These are phyloP conservation scores for Syzygium oleosum DNA, from an alignment of 345 rosid genomes.

Conservation along the genomic window DNA sequence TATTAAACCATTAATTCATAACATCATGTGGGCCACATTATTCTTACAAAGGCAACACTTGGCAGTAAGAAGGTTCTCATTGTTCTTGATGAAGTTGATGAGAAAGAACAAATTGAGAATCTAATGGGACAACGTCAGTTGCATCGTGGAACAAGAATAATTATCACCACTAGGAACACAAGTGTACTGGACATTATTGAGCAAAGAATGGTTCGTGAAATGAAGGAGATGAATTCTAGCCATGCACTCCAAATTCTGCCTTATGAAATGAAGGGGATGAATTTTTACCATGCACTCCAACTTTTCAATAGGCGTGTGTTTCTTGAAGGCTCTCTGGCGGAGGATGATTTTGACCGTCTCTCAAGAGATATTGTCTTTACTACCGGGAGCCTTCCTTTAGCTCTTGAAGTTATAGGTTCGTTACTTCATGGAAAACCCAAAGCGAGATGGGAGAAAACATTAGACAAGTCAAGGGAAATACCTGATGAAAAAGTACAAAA, in stretches of 20 bases:
- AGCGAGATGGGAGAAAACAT: neutral
- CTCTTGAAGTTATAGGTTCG: neutral
- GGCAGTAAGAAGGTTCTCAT: too few species aligned
- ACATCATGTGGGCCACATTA: too few species aligned
- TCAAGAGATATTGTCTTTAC: neutral
- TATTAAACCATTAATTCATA: too few species aligned
- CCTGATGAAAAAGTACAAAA: too few species aligned
- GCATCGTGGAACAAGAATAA: too few species aligned
- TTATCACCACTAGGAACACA: neutral
- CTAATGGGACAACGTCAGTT: too few species aligned
- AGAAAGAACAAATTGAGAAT: too few species aligned
- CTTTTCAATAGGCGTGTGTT: neutral
- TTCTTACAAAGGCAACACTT: neutral
- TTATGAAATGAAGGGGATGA: neutral
- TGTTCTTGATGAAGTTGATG: too few species aligned
- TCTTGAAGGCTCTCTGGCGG: neutral
- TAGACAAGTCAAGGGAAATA: too few species aligned
- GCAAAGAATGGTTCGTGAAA: too few species aligned
- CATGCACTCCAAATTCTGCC: neutral
- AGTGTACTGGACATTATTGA: too few species aligned
- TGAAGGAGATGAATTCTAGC: too few species aligned
- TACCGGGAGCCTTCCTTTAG: neutral
- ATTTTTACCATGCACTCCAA: neutral
- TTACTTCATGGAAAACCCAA: neutral
- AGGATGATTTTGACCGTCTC: neutral